Conservation (phyloP, 495 filamentous ascomycete genomes). For the Entonaema liquescens region DNA sequence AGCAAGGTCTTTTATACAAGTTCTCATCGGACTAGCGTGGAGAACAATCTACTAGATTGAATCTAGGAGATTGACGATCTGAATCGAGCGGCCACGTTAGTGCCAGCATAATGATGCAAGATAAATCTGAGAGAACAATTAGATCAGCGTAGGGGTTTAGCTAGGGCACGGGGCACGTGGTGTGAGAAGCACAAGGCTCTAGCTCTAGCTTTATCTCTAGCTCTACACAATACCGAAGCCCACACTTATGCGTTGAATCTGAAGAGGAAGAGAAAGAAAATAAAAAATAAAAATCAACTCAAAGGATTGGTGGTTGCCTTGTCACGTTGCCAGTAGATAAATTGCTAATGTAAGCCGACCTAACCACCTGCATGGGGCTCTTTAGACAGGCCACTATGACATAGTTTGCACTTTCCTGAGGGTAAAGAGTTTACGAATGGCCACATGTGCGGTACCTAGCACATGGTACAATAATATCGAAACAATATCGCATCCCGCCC, state of each 20-base stretch:
- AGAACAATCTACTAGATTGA: conserved; percentile 15
- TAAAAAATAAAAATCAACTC: background rate
- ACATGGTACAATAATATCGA: background rate
- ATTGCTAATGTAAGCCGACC: background rate
- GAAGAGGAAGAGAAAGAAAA: background rate
- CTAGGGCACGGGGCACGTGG: conserved; percentile 17
- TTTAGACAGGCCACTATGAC: background rate
- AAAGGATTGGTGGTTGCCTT: conserved; percentile 6
- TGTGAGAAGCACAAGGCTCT: conserved; percentile 5
- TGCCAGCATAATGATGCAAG: conserved; percentile 28
- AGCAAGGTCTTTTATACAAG: conserved; percentile 15
- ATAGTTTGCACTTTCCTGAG: background rate
- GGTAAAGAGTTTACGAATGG: background rate
- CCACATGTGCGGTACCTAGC: conserved; percentile 11
- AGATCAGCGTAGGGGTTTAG: conserved; percentile 23
- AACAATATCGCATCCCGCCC: conserved; percentile 11
- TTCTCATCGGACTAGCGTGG: conserved; percentile 2
- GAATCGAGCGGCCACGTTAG: conserved; percentile 16
- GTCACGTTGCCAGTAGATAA: conserved; percentile 9
- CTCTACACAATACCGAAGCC: background rate
- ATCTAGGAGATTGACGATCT: conserved; percentile 28
- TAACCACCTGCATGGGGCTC: conserved; percentile 4
- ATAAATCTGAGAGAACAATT: conserved; percentile 16
- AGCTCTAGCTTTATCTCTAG: no score
- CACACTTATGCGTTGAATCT: background rate